phyloP scores from a whole-genome alignment of 345 rosid genomes.

The Punica granatum region DNA sequence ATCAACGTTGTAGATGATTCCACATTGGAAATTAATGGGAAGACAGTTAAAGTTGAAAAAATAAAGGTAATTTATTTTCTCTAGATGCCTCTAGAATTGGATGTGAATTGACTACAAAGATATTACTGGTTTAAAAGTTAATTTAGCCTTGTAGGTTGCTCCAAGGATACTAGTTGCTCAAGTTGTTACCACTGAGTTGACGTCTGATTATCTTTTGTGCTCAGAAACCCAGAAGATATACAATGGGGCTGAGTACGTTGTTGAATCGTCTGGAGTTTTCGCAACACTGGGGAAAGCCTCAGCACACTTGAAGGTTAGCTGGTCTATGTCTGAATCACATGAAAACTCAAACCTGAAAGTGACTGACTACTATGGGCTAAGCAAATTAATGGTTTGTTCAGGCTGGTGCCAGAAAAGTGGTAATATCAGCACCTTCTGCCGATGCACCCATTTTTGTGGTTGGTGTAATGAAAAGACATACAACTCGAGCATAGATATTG shows the following conservation, averaged over 20 bases:
- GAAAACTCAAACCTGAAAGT: neutral
- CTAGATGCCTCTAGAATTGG: neutral
- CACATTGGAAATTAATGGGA: constrained; percentile 89
- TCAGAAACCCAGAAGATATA: constrained; percentile 89
- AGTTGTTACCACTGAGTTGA: neutral
- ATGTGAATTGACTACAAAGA: neutral
- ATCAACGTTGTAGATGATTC: constrained; percentile 70
- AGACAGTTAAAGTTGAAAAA: constrained; percentile 55
- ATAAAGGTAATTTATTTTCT: constrained; percentile 49
- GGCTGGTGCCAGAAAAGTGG: constrained; percentile 97
- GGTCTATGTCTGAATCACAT: neutral
- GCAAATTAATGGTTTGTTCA: constrained; percentile 18
- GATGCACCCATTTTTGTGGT: constrained; percentile 99
- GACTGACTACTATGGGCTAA: neutral
- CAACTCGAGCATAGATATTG: constrained; percentile 79
- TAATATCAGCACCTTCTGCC: constrained; percentile 96
- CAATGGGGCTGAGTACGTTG: constrained; percentile 82
- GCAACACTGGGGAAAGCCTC: constrained; percentile 83
- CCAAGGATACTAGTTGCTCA: neutral
- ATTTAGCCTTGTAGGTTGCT: neutral
- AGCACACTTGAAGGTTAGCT: constrained; percentile 35
- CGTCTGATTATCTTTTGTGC: constrained; percentile 2
- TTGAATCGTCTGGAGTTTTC: constrained; percentile 93
- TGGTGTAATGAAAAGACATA: constrained; percentile 91
- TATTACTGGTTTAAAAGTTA: neutral